Percentiles rank a stretch among this genome's conserved stretches.
phyloP scores from a whole-genome alignment of 495 filamentous ascomycete genomes.

The Penicillium coffeae region DNA sequence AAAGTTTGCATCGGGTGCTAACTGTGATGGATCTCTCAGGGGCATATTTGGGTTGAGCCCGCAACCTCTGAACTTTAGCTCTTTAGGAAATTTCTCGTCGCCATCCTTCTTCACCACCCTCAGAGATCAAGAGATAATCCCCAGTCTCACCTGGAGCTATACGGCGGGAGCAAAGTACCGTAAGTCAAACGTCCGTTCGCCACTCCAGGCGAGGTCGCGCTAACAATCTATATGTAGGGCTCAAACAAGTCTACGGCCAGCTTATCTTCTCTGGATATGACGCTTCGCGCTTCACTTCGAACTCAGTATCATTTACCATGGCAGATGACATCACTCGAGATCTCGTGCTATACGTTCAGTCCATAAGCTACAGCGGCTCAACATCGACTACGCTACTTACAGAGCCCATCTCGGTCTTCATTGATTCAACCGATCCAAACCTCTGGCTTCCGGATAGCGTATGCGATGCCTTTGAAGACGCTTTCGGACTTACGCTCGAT shows the following conservation, averaged over 20 bases:
- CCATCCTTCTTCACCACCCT: conserved; percentile 22
- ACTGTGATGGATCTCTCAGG: conserved; percentile 2
- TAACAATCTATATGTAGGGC: too few species aligned
- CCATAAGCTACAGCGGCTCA: conserved; percentile 36
- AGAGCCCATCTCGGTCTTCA: conserved; percentile 35
- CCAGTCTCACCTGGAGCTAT: conserved; percentile 63
- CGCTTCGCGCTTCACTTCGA: conserved; percentile 50
- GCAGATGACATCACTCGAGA: conserved; percentile 34
- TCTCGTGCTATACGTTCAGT: conserved; percentile 51
- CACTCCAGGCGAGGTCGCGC: too few species aligned
- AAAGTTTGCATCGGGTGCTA: not conserved
- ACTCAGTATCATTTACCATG: conserved; percentile 52
- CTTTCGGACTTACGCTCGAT: conserved; percentile 54
- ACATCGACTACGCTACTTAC: conserved; percentile 41
- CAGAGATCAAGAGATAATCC: conserved; percentile 47
- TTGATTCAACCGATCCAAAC: conserved; percentile 65
- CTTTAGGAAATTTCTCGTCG: conserved; percentile 17
- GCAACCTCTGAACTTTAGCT: conserved; percentile 16
- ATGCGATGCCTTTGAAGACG: conserved; percentile 59
- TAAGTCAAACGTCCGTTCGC: too few species aligned
- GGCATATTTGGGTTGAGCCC: conserved; percentile 18
- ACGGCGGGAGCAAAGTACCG: conserved; percentile 65
- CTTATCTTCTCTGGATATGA: conserved; percentile 65
- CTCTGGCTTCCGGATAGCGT: conserved; percentile 61
- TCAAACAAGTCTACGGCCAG: conserved; percentile 50